Conservation (phyloP, 305 asterid species). For the Solanum chacoense region DNA sequence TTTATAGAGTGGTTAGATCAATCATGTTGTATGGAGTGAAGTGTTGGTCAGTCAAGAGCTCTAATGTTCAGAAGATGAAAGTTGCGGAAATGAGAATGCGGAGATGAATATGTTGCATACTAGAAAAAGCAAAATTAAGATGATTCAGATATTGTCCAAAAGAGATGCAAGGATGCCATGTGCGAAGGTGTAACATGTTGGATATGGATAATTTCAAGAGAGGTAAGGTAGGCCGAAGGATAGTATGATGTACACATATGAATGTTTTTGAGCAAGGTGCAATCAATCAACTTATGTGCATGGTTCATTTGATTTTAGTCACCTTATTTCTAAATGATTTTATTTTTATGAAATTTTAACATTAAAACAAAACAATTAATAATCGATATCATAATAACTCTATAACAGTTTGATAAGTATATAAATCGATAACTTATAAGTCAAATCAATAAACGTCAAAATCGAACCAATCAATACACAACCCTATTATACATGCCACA, state of each 20-base stretch:
- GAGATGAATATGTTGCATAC: too few relatives aligned
- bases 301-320: not conserved
- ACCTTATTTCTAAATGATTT: too few relatives aligned
- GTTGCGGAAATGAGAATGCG: rapidly evolving
- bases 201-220: not conserved
- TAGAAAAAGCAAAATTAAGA: not conserved
- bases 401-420: rapidly evolving
- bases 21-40: not conserved
- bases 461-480: not conserved
- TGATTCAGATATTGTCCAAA: too few relatives aligned
- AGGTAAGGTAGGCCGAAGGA: not conserved
- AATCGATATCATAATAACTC: not conserved
- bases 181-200: not conserved
- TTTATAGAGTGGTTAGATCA: not conserved
- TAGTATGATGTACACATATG: not conserved
- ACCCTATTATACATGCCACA: not conserved
- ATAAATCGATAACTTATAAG: not conserved
- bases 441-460: not conserved
- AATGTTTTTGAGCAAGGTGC: not conserved
- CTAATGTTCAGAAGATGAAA: not conserved
- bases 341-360: too few relatives aligned
- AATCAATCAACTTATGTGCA: not conserved
- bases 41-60: not conserved
- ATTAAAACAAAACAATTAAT: too few relatives aligned
- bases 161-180: not conserved